phyloP scores from a whole-genome alignment of 1,139 yeast genomes.

The Casaregolazyma lundiana region DNA sequence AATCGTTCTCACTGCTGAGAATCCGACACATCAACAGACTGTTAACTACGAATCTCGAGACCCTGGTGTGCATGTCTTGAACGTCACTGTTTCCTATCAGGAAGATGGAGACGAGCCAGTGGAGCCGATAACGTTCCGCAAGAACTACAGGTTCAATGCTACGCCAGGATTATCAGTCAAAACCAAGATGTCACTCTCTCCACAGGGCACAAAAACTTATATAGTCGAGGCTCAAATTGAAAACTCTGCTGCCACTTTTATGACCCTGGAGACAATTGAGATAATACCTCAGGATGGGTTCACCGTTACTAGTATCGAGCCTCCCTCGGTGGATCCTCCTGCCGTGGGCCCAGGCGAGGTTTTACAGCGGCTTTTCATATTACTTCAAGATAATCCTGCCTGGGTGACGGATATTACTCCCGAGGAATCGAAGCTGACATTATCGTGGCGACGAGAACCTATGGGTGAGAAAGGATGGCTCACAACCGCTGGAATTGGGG shows the following conservation, averaged over 20 bases:
- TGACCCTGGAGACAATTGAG: slow-evolving; percentile 31
- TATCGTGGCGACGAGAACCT: slow-evolving; percentile 37
- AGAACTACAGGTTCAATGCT: slow-evolving; percentile 31
- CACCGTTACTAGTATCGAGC: slow-evolving; percentile 12
- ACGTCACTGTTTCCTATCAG: slow-evolving; percentile 24
- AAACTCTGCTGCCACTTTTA: slow-evolving; percentile 28
- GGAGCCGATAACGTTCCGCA: slow-evolving; percentile 21
- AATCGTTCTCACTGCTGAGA: background rate
- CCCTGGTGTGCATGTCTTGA: slow-evolving; percentile 30
- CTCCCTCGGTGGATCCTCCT: slow-evolving; percentile 2
- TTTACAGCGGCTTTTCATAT: slow-evolving; percentile 9
- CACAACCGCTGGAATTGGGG: slow-evolving; percentile 23
- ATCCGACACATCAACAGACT: slow-evolving; percentile 18
- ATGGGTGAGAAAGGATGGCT: slow-evolving; percentile 36
- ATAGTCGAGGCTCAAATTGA: slow-evolving; percentile 36
- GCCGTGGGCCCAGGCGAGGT: slow-evolving; percentile 15
- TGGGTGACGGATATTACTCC: slow-evolving; percentile 16
- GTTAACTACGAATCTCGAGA: slow-evolving; percentile 28
- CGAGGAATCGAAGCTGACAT: slow-evolving; percentile 20
- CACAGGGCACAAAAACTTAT: slow-evolving; percentile 15
- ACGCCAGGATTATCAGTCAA: slow-evolving; percentile 31
- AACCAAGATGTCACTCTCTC: slow-evolving; percentile 26
- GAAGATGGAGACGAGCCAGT: slow-evolving; percentile 9
- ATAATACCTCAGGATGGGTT: slow-evolving; percentile 29
- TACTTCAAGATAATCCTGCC: slow-evolving; percentile 16